These are phyloP conservation scores for Eucalyptus decipiens DNA, from an alignment of 345 rosid species.

Conservation along the genomic window DNA sequence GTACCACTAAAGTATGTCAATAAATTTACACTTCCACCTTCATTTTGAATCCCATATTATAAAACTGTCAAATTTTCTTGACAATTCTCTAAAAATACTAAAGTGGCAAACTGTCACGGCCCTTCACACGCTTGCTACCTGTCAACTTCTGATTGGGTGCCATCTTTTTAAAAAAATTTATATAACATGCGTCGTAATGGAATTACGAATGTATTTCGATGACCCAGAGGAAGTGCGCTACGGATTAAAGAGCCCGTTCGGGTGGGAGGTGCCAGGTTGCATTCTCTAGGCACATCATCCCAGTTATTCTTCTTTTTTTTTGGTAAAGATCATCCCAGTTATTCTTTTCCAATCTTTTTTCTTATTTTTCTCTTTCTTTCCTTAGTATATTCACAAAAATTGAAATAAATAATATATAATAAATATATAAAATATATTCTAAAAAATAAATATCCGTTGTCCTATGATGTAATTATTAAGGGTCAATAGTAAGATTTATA, in stretches of 20 bases:
- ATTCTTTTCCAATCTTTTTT: too few relatives aligned
- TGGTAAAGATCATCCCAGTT: background rate
- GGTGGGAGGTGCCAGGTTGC: background rate
- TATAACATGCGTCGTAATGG: too few relatives aligned
- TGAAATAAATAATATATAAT: too few relatives aligned
- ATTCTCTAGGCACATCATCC: background rate
- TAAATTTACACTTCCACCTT: background rate
- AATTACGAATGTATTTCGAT: background rate
- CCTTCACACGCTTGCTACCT: background rate
- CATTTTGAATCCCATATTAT: background rate
- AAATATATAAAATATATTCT: too few relatives aligned
- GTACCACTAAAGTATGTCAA: background rate
- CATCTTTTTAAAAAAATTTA: background rate
- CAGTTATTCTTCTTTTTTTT: too few relatives aligned
- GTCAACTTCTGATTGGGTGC: background rate
- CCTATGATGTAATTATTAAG: background rate
- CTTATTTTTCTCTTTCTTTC: background rate
- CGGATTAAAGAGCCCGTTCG: too few relatives aligned
- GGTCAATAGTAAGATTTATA: background rate
- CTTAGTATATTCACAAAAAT: background rate
- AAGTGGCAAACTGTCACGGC: background rate
- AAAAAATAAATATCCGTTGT: background rate
- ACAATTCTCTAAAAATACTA: background rate
- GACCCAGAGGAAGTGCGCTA: background rate
- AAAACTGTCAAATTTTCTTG: background rate